phyloP scores from a whole-genome alignment of 257 asterid species.

The Penstemon eatonii region DNA sequence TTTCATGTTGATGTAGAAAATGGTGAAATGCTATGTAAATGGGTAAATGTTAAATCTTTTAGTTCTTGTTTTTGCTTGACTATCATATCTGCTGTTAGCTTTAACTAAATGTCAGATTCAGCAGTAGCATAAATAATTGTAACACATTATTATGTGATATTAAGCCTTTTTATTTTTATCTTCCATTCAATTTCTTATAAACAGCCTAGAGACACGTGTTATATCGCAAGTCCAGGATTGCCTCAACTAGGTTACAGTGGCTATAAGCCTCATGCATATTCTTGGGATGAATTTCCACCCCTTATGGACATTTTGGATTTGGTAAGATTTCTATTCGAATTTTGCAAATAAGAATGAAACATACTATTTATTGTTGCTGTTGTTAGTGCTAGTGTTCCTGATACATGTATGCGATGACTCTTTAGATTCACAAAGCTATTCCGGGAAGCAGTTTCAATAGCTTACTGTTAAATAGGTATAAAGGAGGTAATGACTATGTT shows the following conservation, averaged over 20 bases:
- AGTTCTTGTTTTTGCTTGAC: constrained; percentile 6
- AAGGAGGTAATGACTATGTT: constrained; percentile 85
- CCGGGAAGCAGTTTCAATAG: constrained; percentile 93
- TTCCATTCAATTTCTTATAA: neutral
- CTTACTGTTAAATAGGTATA: constrained; percentile 74
- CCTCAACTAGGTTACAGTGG: constrained; percentile 78
- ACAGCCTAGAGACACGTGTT: constrained; percentile 90
- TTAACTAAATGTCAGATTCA: neutral
- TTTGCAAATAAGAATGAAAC: neutral
- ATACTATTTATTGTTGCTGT: constrained; percentile 15
- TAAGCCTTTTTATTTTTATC: no score
- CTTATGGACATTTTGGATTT: constrained; percentile 65
- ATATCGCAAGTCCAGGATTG: constrained; percentile 73
- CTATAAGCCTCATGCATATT: constrained; percentile 70
- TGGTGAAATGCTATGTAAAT: neutral
- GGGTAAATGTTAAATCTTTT: constrained; percentile 6
- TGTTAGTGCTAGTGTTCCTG: constrained; percentile 7
- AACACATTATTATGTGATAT: no score
- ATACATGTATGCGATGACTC: constrained; percentile 28
- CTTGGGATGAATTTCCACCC: constrained; percentile 91
- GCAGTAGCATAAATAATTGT: neutral
- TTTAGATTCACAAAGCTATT: constrained; percentile 68
- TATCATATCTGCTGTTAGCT: constrained; percentile 1
- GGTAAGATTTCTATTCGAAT: constrained; percentile 39
- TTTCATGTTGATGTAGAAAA: neutral